A percentile compares a stretch with the other conserved stretches of the same genome.
phyloP scores from a whole-genome alignment of 768 basidiomycete species.

The Suillus sp. region DNA sequence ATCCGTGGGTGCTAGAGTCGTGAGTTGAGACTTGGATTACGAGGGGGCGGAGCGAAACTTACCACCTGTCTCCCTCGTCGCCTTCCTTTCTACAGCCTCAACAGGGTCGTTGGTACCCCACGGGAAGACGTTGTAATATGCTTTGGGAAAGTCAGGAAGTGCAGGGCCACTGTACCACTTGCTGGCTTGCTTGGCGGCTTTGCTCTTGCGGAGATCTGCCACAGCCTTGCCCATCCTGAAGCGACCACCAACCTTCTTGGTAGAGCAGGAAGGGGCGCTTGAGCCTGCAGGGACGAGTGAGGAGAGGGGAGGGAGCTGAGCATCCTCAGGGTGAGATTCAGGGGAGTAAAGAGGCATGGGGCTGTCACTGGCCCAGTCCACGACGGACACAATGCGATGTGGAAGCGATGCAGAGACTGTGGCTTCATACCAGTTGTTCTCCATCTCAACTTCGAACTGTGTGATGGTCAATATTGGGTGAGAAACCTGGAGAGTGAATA shows the following conservation, averaged over 20 bases:
- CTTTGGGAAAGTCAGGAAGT: conserved; percentile 31
- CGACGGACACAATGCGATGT: conserved; percentile 81
- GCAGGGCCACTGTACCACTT: not conserved
- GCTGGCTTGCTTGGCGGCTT: conserved; percentile 21
- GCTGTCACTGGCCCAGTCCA: conserved; percentile 93
- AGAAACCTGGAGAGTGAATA: not conserved
- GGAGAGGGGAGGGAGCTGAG: conserved; percentile 27
- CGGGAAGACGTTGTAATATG: conserved; percentile 67
- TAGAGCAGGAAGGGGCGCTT: conserved; percentile 19
- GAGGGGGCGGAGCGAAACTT: not conserved
- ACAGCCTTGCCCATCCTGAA: conserved; percentile 20
- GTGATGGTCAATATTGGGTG: conserved; percentile 6
- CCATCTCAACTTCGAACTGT: conserved; percentile 89
- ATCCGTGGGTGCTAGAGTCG: conserved; percentile 15
- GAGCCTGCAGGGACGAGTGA: conserved; percentile 28
- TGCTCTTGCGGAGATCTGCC: conserved; percentile 15
- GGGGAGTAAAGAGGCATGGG: conserved; percentile 43
- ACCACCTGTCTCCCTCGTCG: conserved; percentile 21
- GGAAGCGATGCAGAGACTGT: conserved; percentile 75
- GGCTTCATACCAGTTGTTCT: conserved; percentile 96
- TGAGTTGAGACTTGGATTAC: not conserved
- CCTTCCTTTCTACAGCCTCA: conserved; percentile 41
- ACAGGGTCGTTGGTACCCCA: conserved; percentile 89
- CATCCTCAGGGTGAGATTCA: conserved; percentile 18
- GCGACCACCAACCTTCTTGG: conserved; percentile 3